Percentiles rank a stretch among this genome's conserved stretches.
These are phyloP conservation scores for Penicillium occitanis DNA, from an alignment of 2,329 filamentous ascomycete genomes.

Conservation along the genomic window DNA sequence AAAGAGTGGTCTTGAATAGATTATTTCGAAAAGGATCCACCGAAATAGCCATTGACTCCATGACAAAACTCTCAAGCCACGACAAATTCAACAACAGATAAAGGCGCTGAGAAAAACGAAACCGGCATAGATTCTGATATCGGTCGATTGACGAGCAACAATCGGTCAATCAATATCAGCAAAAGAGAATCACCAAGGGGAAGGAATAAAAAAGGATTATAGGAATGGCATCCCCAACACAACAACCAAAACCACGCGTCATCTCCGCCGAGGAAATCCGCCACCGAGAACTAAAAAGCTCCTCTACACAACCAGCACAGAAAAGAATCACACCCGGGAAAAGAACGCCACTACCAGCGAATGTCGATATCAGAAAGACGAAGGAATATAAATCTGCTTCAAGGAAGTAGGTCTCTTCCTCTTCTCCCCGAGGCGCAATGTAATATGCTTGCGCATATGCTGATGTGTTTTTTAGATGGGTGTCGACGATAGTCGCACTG, in stretches of 20 bases:
- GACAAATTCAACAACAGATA: neutral
- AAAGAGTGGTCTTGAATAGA: neutral
- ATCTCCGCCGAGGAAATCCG: constrained; percentile 8
- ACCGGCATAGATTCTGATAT: neutral
- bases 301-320: neutral
- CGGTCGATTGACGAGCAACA: neutral
- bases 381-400: constrained; percentile 43
- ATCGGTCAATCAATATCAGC: neutral
- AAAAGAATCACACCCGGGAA: neutral
- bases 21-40: too few species aligned
- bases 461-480: constrained; percentile 26
- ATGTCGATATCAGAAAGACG: constrained; percentile 41
- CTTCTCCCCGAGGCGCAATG: too few species aligned
- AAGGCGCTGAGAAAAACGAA: neutral
- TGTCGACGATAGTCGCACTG: constrained; percentile 29
- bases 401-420: constrained; percentile 31
- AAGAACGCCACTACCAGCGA: neutral
- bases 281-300: neutral
- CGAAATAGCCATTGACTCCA: too few species aligned
- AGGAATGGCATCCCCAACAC: neutral
- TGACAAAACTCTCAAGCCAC: neutral
- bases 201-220: neutral
- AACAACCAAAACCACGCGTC: constrained; percentile 4
- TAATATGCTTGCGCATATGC: neutral
- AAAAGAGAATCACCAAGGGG: neutral